Evolutionary conservation across 805 yeast genomes (phyloP), one percentile per base, ranked within the genome.

Genomic region (Candida oleophila): DNA sequence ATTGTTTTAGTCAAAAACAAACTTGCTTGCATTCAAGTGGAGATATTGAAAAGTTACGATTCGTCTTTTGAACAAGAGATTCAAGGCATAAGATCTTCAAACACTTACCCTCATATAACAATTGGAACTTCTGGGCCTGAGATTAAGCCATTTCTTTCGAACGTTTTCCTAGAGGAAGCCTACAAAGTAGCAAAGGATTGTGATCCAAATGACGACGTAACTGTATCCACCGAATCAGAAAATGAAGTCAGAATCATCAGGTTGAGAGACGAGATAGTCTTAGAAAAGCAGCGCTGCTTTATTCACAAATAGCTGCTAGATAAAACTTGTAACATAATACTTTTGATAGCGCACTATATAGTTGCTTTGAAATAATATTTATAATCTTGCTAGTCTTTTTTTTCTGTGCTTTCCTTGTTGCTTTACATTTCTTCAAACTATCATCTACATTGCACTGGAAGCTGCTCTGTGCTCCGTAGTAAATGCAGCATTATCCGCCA

Each of bases 21-120:
- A 34, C 70, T 83, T 7, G 66, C 83, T 41, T 81, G 92, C 16
- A 61, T 86, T 3, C 60, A 73, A 16, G 87, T 81, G 1, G 68
- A 69, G 7, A 49, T 76, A 2, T 41, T 14, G 47, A 47, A 25
- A 16, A 34, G n/a, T 25, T 38, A 22, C 18, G 20, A 39, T 36
- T 32, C 34, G 3, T 20, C 19, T 8, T 16, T 16, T 14, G 21
- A 34, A 12, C 28, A 38, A 19, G 30, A 25, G 11, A 33, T 42
- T 20, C 32, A 3, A 20, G 33, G 19, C 5, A 9, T 41, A 8
- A 22, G 34, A 14, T 28, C 20, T 20, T 41, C 36, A 38, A 61
- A 53, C 42, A 32, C 44, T n/a, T 41, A 47, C 42, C 46, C 52
- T n/a, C 97, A 91, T 60, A 77, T 90, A 38, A 91, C 97, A 0